Conservation (phyloP, 73 alveolate species). For the Paramecium caudatum region DNA sequence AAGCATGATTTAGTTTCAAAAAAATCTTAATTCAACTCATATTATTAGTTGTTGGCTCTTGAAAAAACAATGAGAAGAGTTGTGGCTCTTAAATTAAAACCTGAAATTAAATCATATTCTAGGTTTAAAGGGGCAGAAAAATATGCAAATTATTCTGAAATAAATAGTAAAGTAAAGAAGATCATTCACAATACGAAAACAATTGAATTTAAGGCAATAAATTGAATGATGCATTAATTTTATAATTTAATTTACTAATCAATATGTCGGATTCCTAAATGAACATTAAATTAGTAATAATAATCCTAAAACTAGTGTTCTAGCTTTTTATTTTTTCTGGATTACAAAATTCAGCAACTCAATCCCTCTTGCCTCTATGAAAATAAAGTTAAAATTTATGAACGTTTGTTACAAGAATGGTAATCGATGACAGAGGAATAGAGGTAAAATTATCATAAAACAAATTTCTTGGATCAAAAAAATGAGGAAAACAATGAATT, state of each 20-base stretch:
- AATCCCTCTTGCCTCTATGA: neutral
- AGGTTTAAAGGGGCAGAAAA: constrained; percentile 62
- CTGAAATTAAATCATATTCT: constrained; percentile 49
- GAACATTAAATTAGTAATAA: too few species aligned
- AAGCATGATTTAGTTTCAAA: constrained; percentile 48
- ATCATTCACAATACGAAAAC: neutral
- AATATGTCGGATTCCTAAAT: too few species aligned
- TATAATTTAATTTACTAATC: too few species aligned
- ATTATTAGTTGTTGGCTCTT: constrained; percentile 36
- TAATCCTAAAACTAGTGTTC: too few species aligned
- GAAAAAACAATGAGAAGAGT: constrained; percentile 58
- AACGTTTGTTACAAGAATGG: neutral
- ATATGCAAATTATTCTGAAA: neutral
- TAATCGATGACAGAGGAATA: neutral
- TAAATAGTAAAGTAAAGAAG: neutral
- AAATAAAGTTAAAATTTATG: neutral
- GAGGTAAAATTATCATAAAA: neutral
- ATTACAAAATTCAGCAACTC: constrained; percentile 12
- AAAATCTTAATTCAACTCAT: constrained; percentile 49
- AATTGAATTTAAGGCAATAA: neutral
- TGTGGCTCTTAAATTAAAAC: constrained; percentile 38
- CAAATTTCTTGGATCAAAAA: too few species aligned
- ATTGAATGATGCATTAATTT: too few species aligned
- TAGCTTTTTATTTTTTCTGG: neutral
- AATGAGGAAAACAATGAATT: too few species aligned